Conservation (phyloP, 345 rosid species). For the Diplotaxis tenuifolia region DNA sequence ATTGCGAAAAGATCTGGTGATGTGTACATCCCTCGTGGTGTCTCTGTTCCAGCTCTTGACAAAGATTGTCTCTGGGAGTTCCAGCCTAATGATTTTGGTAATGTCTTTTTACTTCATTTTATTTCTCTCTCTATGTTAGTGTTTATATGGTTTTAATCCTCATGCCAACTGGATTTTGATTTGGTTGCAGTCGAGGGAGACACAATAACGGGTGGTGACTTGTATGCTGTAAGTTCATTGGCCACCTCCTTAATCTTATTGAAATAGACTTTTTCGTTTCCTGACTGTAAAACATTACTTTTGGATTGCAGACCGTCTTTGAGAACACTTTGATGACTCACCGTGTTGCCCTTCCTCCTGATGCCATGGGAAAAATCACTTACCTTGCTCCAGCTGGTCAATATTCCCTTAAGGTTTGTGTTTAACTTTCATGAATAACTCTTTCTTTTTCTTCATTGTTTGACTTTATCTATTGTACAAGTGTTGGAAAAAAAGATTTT, state of each 20-base stretch:
- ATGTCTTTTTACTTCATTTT: slow-evolving; percentile 8
- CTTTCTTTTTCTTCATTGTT: not conserved
- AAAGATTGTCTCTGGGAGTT: slow-evolving; percentile 93
- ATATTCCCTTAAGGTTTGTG: slow-evolving; percentile 83
- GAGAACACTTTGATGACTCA: slow-evolving; percentile 96
- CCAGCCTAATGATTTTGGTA: slow-evolving; percentile 88
- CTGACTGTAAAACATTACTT: slow-evolving; percentile 24
- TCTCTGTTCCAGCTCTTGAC: slow-evolving; percentile 96
- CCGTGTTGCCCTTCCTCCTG: slow-evolving; percentile 90
- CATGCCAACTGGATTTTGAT: slow-evolving; percentile 17
- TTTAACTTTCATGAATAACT: slow-evolving; percentile 1
- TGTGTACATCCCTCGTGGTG: slow-evolving; percentile 99
- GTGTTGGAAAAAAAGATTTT: not conserved
- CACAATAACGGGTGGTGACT: slow-evolving; percentile 93
- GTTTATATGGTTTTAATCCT: slow-evolving; percentile 5
- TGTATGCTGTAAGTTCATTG: slow-evolving; percentile 84
- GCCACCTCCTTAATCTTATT: slow-evolving; percentile 11
- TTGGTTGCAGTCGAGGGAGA: slow-evolving; percentile 86
- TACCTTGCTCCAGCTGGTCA: slow-evolving; percentile 98
- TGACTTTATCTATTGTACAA: not conserved
- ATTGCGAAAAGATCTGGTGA: slow-evolving; percentile 92
- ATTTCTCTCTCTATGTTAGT: not conserved
- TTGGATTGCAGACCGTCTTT: slow-evolving; percentile 68
- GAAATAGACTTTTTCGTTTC: not conserved
- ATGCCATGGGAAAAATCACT: slow-evolving; percentile 92